Conservation (phyloP, 1,284 basidiomycete species). For the Naganishia albida region DNA sequence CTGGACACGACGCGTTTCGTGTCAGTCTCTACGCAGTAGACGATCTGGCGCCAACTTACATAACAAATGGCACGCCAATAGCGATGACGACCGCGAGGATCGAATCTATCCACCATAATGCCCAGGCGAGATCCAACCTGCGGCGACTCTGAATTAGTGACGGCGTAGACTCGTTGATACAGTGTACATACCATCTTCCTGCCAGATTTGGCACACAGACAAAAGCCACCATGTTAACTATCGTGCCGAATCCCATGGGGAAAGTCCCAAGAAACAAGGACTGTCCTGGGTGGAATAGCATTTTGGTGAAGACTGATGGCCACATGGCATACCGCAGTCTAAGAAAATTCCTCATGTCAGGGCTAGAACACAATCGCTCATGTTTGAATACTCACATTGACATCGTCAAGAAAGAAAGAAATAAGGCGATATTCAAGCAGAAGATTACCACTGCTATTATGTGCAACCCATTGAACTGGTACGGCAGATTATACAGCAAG, state of each 20-base stretch:
- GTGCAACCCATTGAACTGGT: constrained; percentile 52
- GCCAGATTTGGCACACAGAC: constrained; percentile 42
- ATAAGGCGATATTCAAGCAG: constrained; percentile 66
- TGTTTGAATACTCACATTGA: constrained; percentile 44
- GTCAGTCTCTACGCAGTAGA: neutral
- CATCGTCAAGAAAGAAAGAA: constrained; percentile 60
- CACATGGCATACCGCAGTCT: constrained; percentile 60
- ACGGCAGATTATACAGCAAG: constrained; percentile 56
- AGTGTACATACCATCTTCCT: constrained; percentile 13
- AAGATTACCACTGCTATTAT: constrained; percentile 60
- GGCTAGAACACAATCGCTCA: no score
- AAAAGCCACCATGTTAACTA: constrained; percentile 56
- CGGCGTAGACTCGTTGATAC: neutral
- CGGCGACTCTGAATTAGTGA: neutral
- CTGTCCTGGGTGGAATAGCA: constrained; percentile 64
- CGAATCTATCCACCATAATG: constrained; percentile 72
- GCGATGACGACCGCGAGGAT: constrained; percentile 63
- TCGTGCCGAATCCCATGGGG: constrained; percentile 70
- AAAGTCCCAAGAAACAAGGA: constrained; percentile 69
- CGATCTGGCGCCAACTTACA: constrained; percentile 55
- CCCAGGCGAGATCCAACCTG: constrained; percentile 59
- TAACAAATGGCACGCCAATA: constrained; percentile 66
- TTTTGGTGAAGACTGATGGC: constrained; percentile 61
- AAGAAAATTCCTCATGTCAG: neutral
- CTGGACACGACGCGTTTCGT: constrained; percentile 49